Conservation (phyloP, 768 basidiomycete genomes). For the Lentinula boryana region DNA sequence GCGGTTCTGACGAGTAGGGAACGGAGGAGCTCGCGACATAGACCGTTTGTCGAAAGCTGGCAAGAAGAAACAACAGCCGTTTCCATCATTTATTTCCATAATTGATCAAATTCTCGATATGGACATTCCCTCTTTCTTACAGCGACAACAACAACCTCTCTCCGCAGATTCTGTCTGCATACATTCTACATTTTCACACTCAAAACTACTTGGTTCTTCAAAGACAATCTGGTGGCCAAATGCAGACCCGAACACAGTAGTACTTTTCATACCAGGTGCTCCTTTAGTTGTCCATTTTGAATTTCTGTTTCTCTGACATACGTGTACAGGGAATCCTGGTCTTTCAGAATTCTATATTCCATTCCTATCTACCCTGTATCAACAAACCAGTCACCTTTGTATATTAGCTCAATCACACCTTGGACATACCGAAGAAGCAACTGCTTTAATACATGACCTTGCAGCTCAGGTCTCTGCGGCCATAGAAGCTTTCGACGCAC, state of each 20-base stretch:
- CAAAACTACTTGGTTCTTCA: conserved; percentile 29
- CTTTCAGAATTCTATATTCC: conserved; percentile 61
- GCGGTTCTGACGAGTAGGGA: conserved; percentile 45
- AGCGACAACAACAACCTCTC: conserved; percentile 7
- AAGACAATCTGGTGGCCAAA: conserved; percentile 51
- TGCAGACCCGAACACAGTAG: conserved; percentile 22
- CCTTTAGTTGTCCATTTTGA: not conserved
- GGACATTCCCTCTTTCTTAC: conserved; percentile 6
- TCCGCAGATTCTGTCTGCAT: conserved; percentile 6
- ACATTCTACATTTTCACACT: conserved; percentile 33
- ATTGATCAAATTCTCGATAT: not conserved
- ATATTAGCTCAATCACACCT: conserved; percentile 61
- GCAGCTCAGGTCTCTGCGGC: conserved; percentile 43
- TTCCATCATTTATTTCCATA: not conserved
- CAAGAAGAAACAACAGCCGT: not conserved
- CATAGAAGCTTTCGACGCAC: conserved; percentile 46
- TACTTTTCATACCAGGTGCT: conserved; percentile 48
- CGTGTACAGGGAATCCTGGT: conserved; percentile 44
- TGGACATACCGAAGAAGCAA: conserved; percentile 48
- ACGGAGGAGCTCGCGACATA: conserved; percentile 59
- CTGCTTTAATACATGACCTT: conserved; percentile 11
- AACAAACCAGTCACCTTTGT: conserved; percentile 28
- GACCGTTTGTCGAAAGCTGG: not conserved
- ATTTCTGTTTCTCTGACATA: not conserved
- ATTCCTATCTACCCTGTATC: conserved; percentile 52